Evolutionary conservation across 805 yeast species (phyloP).

Genomic region (Lipomyces orientalis): DNA sequence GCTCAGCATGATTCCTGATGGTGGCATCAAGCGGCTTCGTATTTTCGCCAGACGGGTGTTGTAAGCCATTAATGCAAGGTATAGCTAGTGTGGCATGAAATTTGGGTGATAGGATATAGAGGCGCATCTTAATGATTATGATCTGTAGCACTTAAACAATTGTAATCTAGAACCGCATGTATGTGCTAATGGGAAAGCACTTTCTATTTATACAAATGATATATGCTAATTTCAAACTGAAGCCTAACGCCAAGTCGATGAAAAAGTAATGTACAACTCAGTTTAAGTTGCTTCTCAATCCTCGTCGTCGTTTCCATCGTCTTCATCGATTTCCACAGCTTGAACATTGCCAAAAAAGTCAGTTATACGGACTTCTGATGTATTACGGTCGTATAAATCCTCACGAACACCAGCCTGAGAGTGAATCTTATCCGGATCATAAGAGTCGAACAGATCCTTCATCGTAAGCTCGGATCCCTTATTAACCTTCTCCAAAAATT

Average conservation of each 20-base stretch:
- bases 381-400: constrained; percentile 72
- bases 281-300: background rate
- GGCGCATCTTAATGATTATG: background rate
- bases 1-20: constrained; percentile 89
- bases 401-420: constrained; percentile 93
- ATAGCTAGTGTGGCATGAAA: too few relatives aligned
- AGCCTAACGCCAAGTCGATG: background rate
- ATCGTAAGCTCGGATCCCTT: constrained; percentile 76
- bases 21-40: constrained; percentile 91
- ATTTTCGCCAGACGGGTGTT: constrained; percentile 63
- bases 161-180: background rate
- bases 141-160: background rate
- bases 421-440: constrained; percentile 83
- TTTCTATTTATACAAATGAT: constrained; percentile 3
- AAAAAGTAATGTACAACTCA: background rate
- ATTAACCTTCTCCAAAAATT: constrained; percentile 80
- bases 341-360: constrained; percentile 78
- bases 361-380: constrained; percentile 74
- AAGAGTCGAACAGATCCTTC: constrained; percentile 82
- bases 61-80: background rate
- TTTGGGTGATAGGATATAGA: too few relatives aligned
- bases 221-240: background rate
- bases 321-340: constrained; percentile 35
- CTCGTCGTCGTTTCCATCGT: constrained; percentile 26
- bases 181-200: background rate